Conservation (phyloP, 768 basidiomycete genomes). For the Podaxis sp. region DNA sequence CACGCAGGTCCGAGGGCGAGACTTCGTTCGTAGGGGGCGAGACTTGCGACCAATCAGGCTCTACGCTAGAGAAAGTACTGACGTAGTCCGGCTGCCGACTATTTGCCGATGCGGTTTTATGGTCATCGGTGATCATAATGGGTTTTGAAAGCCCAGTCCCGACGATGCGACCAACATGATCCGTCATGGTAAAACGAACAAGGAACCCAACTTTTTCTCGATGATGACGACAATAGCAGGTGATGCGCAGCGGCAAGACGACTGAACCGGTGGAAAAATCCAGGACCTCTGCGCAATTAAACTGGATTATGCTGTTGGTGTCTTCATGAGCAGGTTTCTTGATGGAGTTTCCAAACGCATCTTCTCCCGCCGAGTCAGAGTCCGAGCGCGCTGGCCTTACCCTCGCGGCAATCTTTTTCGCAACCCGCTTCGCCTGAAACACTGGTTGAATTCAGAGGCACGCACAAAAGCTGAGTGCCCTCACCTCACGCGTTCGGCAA, state of each 20-base stretch:
- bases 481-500: slow-evolving; percentile 82
- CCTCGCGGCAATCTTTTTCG: slow-evolving; percentile 82
- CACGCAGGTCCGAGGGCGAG: slow-evolving; percentile 29
- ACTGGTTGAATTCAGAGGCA: slow-evolving; percentile 3
- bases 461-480: slow-evolving; percentile 14
- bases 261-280: slow-evolving; percentile 87
- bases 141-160: slow-evolving; percentile 81
- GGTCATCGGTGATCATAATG: slow-evolving; percentile 99
- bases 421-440: slow-evolving; percentile 77
- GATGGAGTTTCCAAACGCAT: slow-evolving; percentile 35
- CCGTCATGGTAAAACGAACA: slow-evolving; percentile 82
- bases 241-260: slow-evolving; percentile 89
- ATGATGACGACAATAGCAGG: slow-evolving; percentile 98
- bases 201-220: slow-evolving; percentile 95
- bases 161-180: slow-evolving; percentile 72
- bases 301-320: slow-evolving; percentile 85
- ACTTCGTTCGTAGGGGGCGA: slow-evolving; percentile 20
- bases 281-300: slow-evolving; percentile 88
- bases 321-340: slow-evolving; percentile 56
- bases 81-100: slow-evolving; percentile 28
- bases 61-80: slow-evolving; percentile 31
- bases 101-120: slow-evolving; percentile 66
- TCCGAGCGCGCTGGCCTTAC: slow-evolving; percentile 75
- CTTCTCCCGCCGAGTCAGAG: slow-evolving; percentile 59
- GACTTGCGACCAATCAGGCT: slow-evolving; percentile 46